phyloP scores from a whole-genome alignment of 495 filamentous ascomycete species.

The Annulohypoxylon nitens region DNA sequence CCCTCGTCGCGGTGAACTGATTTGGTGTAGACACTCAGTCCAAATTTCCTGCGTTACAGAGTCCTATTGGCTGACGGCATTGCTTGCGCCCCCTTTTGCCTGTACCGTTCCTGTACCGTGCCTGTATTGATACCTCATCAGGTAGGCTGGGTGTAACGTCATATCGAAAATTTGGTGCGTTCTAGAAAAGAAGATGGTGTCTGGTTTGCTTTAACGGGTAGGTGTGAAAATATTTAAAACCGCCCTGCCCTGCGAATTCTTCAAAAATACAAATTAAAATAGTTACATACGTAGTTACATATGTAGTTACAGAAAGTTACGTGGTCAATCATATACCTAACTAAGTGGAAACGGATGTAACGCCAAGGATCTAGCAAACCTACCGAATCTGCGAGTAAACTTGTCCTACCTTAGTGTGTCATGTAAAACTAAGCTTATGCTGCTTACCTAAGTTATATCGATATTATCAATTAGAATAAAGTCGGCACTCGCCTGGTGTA shows the following conservation, averaged over 20 bases:
- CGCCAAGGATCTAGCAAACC: conserved; percentile 9
- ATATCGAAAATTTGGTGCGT: conserved; percentile 22
- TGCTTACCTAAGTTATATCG: conserved; percentile 5
- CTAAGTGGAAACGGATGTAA: conserved; percentile 7
- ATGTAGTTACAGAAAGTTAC: background rate
- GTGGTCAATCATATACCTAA: background rate
- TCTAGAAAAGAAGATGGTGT: conserved; percentile 32
- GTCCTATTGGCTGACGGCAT: conserved; percentile 30
- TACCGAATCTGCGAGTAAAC: conserved; percentile 13
- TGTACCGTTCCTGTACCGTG: background rate
- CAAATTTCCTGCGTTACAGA: conserved; percentile 16
- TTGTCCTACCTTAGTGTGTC: conserved; percentile 2
- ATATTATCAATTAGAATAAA: background rate
- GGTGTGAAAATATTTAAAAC: conserved; percentile 10
- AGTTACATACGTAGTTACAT: background rate
- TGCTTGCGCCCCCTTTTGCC: conserved; percentile 16
- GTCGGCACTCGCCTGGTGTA: too few relatives aligned
- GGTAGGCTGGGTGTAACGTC: conserved; percentile 37
- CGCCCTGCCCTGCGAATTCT: background rate
- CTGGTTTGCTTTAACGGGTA: conserved; percentile 21
- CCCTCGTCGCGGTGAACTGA: conserved; percentile 43
- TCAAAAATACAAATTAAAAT: background rate
- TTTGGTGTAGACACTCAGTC: conserved; percentile 37
- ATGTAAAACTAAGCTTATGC: conserved; percentile 6
- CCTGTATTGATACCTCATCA: conserved; percentile 7